Evolutionary conservation across 441 rosid genomes (phyloP), one percentile per base, ranked within the genome.

Genomic region (Croton setiger): DNA sequence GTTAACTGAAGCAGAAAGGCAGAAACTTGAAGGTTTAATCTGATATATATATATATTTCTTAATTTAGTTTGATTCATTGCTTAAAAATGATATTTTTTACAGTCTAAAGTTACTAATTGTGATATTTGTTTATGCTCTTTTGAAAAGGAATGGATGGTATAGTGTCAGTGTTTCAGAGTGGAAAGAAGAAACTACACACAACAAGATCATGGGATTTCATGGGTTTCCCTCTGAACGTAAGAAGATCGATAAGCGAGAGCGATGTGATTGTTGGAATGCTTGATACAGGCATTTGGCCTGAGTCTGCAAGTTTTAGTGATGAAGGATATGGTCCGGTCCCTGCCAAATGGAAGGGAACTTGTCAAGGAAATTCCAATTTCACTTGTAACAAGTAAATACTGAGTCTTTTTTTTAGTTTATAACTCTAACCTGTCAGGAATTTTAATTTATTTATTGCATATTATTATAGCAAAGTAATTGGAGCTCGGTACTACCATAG

Each of bases 401-500:
- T 31, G 11, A 20, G 5, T 7, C 43, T 0, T 7, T 37, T 41
- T 36, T 8, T 4, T 27, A 59, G 15, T 27, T 27, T 27, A 1
- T 47, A 17, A 14, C 47, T 7, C 12, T 58, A 14, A n/a, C n/a
- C 63, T 56, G 31, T 2, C 31, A 27, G 31, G 31, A 27, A 27
- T 47, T 13, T 17, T 8, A 21, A 1, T 1, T 7, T 21, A 23
- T 36, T 49, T 48, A n/a, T 45, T 8, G 7, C 52, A 48, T 45
- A 45, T 67, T 18, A 1, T n/a, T 15, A 58, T 49, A 76, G 88
- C 57, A 92, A 92, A 64, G 74, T 92, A 13, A 87, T 92, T 67
- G 96, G 96, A 2, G 96, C 96, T 0, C 75, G 80, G 64, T 82
- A 86, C 18, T 92, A 75, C 79, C 79, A 53, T 39, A 89, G 90